These are phyloP conservation scores for Cryptococcus sp. DNA, from an alignment of 1,284 basidiomycete species.

Conservation along the genomic window DNA sequence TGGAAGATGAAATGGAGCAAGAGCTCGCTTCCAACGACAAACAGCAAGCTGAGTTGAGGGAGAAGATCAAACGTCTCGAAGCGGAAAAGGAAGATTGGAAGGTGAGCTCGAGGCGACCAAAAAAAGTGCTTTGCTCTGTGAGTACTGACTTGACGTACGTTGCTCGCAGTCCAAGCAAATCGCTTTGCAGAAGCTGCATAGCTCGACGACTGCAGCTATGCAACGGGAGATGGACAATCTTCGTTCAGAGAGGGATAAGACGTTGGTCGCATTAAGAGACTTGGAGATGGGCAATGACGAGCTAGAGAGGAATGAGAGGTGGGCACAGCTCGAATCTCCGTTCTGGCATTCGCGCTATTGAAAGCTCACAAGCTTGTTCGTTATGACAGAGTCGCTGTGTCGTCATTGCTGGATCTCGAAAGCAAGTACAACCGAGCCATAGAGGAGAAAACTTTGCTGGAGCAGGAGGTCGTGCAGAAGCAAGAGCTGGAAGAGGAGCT, in stretches of 20 bases:
- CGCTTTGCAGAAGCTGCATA: conserved; percentile 83
- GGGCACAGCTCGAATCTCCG: conserved; percentile 1
- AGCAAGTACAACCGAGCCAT: conserved; percentile 84
- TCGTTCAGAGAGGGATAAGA: conserved; percentile 73
- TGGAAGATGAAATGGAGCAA: conserved; percentile 87
- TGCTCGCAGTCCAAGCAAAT: conserved; percentile 76
- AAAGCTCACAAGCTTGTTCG: background rate
- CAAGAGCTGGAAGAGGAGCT: conserved; percentile 85
- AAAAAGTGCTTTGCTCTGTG: background rate
- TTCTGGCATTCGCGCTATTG: background rate
- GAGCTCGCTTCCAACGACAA: conserved; percentile 86
- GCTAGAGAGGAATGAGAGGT: conserved; percentile 83
- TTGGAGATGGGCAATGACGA: conserved; percentile 96
- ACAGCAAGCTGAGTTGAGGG: conserved; percentile 75
- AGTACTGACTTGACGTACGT: background rate
- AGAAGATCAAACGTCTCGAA: conserved; percentile 72
- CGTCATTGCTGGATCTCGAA: conserved; percentile 88
- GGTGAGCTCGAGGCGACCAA: conserved; percentile 56
- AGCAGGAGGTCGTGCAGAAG: conserved; percentile 94
- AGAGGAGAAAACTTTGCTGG: conserved; percentile 94
- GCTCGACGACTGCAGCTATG: conserved; percentile 66
- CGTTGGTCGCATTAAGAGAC: conserved; percentile 79
- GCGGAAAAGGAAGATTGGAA: conserved; percentile 89
- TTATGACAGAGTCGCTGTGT: conserved; percentile 68
- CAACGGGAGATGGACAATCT: conserved; percentile 76